These are phyloP conservation scores for Allium sativum DNA, from an alignment of 106 monocot genomes.

Conservation along the genomic window DNA sequence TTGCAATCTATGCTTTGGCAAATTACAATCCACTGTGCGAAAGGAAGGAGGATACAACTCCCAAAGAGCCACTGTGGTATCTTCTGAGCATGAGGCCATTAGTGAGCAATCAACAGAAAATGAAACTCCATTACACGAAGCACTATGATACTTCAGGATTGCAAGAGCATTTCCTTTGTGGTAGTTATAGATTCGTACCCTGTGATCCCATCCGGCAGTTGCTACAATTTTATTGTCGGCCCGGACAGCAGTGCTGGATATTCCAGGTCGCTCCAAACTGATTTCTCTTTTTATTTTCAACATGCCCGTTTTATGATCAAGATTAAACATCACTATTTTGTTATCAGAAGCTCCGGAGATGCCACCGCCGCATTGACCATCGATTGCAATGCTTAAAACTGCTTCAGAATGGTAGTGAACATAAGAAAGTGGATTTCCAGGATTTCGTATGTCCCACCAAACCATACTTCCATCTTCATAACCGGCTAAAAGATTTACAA, in stretches of 20 bases:
- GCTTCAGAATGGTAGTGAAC: slow-evolving; percentile 82
- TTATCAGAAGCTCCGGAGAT: slow-evolving; percentile 4
- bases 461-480: slow-evolving; percentile 99
- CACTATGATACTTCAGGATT: slow-evolving; percentile 84
- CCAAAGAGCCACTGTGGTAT: slow-evolving; percentile 88
- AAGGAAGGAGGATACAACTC: slow-evolving; percentile 57
- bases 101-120: slow-evolving; percentile 65
- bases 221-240: slow-evolving; percentile 82
- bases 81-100: slow-evolving; percentile 84
- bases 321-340: slow-evolving; percentile 3
- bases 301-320: slow-evolving; percentile 20
- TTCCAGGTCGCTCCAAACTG: slow-evolving; percentile 69
- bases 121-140: slow-evolving; percentile 69
- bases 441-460: slow-evolving; percentile 91
- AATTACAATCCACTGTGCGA: not conserved
- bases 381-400: slow-evolving; percentile 15
- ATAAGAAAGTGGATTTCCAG: slow-evolving; percentile 36
- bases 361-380: not conserved
- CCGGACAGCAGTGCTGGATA: slow-evolving; percentile 66
- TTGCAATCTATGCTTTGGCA: too few species aligned
- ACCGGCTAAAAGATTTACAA: slow-evolving; percentile 63
- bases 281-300: slow-evolving; percentile 58
- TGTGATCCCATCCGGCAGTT: slow-evolving; percentile 97
- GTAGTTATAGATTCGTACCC: slow-evolving; percentile 88
- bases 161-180: slow-evolving; percentile 83